Base-by-base conservation (phyloP, 768 basidiomycete genomes). In the Clavaria fumosa region DNA sequence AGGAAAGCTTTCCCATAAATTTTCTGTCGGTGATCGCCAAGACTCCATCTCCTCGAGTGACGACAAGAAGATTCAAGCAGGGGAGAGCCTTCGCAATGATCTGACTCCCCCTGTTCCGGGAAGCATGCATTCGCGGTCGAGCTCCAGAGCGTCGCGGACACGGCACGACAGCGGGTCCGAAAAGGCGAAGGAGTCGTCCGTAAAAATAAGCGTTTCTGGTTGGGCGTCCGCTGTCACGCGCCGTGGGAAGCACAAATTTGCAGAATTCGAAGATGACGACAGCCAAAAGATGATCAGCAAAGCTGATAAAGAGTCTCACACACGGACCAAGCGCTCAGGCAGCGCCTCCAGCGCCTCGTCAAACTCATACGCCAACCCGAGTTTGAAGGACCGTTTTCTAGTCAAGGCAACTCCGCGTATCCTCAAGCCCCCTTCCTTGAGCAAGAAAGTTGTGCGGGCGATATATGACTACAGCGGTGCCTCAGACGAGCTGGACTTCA, bases 401-500 rank as follows among this genome's bases (percentile, higher is more conserved):
- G 59, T 62, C n/a, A 57, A 56, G 41, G 49, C 49, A 15, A 34
- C 55, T 22, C 31, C 54, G 5, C 61, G 66, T 11, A 69, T 73
- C 28, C 44, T 72, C 26, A 74, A 69, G 45, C 65, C 69, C 0
- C 61, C 61, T 9, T 70, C 69, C 3, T 51, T 62, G 28, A 66
- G 62, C 33, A 64, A 56, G 50, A 74, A 67, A 51, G 40, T 71
- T 9, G 78, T 81, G 35, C 68, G 72, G 31, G 86, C 84, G 0
- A 48, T 81, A 45, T 74, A 79, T 50, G 79, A 82, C 53, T 91
- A 86, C 53, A 55, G 60, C 0, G 82, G 75, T 2, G 75, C 75
- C 2, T 59, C 70, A 2, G 88, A 90, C 46, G 89, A 93, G 53
- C 61, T 95, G 24, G 67, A 67, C 30, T 78, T 93, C 59, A 67